Evolutionary conservation across 805 yeast genomes (phyloP).

Genomic region (Suhomyces prunicola): DNA sequence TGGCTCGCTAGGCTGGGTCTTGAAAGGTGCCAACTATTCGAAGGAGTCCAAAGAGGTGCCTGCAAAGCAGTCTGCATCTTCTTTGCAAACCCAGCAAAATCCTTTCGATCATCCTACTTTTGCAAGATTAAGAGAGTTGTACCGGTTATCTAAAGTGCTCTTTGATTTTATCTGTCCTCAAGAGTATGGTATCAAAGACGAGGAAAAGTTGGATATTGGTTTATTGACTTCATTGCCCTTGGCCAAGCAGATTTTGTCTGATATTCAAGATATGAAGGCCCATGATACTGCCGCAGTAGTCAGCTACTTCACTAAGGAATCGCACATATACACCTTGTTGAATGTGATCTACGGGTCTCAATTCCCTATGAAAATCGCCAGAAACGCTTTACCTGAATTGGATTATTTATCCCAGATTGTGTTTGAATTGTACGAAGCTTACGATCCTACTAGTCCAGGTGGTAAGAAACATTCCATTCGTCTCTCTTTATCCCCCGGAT

Average conservation of each 20-base stretch:
- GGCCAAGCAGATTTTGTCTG: slow-evolving; percentile 80
- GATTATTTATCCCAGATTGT: slow-evolving; percentile 93
- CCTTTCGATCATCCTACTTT: slow-evolving; percentile 77
- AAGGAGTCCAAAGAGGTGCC: slow-evolving; percentile 18
- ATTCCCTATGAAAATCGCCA: slow-evolving; percentile 89
- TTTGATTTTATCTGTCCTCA: slow-evolving; percentile 98
- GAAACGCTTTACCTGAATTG: slow-evolving; percentile 94
- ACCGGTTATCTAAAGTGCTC: slow-evolving; percentile 83
- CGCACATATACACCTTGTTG: slow-evolving; percentile 90
- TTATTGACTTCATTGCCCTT: slow-evolving; percentile 89
- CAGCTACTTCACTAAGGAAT: slow-evolving; percentile 92
- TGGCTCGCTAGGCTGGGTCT: slow-evolving; percentile 74
- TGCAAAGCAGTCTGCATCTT: slow-evolving; percentile 12
- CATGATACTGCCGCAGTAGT: slow-evolving; percentile 81
- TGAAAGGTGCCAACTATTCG: slow-evolving; percentile 40
- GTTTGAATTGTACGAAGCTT: slow-evolving; percentile 86
- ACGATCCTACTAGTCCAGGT: slow-evolving; percentile 56
- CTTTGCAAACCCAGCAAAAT: slow-evolving; percentile 21
- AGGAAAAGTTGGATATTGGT: slow-evolving; percentile 95
- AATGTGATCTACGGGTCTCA: slow-evolving; percentile 90
- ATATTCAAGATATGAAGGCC: slow-evolving; percentile 74
- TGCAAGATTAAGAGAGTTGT: slow-evolving; percentile 80
- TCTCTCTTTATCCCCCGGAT: slow-evolving; percentile 92
- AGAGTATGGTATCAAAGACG: slow-evolving; percentile 95
- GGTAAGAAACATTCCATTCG: slow-evolving; percentile 86